These are phyloP conservation scores for Spiromastix sp. DNA, from an alignment of 2,329 filamentous ascomycete species.

Conservation along the genomic window DNA sequence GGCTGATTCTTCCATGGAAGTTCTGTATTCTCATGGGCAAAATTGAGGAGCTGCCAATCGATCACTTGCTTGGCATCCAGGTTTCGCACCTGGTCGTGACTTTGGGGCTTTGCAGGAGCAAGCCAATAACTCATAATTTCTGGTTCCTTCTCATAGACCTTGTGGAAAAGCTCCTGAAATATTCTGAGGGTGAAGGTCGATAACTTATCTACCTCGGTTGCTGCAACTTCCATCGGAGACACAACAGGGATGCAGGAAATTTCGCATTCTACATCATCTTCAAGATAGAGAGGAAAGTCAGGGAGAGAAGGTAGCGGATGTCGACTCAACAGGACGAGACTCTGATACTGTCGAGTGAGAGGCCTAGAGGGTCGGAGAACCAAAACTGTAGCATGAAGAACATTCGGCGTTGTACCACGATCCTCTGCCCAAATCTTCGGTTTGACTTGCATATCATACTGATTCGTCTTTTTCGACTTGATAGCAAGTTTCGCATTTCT, in stretches of 20 bases:
- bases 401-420: conserved; percentile 35
- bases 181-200: conserved; percentile 63
- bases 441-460: conserved; percentile 71
- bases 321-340: conserved; percentile 63
- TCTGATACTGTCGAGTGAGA: conserved; percentile 49
- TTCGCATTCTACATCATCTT: conserved; percentile 48
- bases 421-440: conserved; percentile 58
- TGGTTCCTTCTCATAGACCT: conserved; percentile 57
- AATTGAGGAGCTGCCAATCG: conserved; percentile 32
- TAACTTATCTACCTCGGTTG: conserved; percentile 45
- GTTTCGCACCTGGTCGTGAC: conserved; percentile 3
- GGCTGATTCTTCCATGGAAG: conserved; percentile 36
- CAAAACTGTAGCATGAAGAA: conserved; percentile 54
- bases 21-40: conserved; percentile 27
- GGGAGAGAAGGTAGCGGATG: conserved; percentile 54
- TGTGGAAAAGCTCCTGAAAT: conserved; percentile 83
- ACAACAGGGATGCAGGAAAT: conserved; percentile 42
- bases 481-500: conserved; percentile 78
- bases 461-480: conserved; percentile 61
- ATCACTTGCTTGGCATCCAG: conserved; percentile 21
- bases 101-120: conserved; percentile 43
- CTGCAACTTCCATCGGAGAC: conserved; percentile 28
- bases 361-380: conserved; percentile 46
- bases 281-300: conserved; percentile 61
- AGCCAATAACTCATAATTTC: conserved; percentile 73